Percentiles rank a stretch among this genome's conserved stretches.
Evolutionary conservation across 305 asterid species (phyloP).

Genomic region (Rubia balearica): DNA sequence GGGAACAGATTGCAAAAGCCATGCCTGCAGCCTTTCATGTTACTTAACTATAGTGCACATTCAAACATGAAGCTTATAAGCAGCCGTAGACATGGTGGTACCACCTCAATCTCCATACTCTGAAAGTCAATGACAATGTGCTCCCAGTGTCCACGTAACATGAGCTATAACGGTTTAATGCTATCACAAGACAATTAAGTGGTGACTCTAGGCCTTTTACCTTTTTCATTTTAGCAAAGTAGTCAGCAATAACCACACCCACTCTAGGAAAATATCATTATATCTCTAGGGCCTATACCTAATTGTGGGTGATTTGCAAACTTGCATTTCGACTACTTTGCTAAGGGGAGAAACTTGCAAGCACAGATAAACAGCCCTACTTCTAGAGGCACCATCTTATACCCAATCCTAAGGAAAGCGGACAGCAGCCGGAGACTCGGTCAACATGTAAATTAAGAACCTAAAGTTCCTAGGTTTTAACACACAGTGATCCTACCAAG

Average conservation of each 20-base stretch:
- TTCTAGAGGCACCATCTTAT: slow-evolving; percentile 28
- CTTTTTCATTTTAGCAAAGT: background rate
- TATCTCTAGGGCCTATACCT: background rate
- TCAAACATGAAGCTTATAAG: background rate
- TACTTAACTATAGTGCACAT: background rate
- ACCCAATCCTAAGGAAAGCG: slow-evolving; percentile 63
- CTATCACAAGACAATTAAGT: background rate
- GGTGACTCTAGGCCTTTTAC: slow-evolving; percentile 4
- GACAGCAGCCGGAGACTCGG: slow-evolving; percentile 43
- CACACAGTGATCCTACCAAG: slow-evolving; percentile 53
- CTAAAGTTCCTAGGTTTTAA: slow-evolving; percentile 52
- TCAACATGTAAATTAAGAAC: slow-evolving; percentile 17
- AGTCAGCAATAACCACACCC: background rate
- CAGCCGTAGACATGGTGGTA: background rate
- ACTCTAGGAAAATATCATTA: background rate
- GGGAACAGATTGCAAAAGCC: background rate
- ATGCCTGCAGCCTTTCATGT: background rate
- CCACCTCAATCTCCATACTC: background rate
- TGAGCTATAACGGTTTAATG: slow-evolving; percentile 1
- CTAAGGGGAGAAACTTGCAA: slow-evolving; percentile 7
- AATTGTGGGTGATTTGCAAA: background rate
- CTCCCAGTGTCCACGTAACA: slow-evolving; percentile 21
- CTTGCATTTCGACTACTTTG: slow-evolving; percentile 2
- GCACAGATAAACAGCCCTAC: slow-evolving; percentile 13
- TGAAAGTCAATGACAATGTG: background rate